Base-by-base conservation (phyloP, 2,329 filamentous ascomycete species). In the Calonectria pseudoreteaudii region DNA sequence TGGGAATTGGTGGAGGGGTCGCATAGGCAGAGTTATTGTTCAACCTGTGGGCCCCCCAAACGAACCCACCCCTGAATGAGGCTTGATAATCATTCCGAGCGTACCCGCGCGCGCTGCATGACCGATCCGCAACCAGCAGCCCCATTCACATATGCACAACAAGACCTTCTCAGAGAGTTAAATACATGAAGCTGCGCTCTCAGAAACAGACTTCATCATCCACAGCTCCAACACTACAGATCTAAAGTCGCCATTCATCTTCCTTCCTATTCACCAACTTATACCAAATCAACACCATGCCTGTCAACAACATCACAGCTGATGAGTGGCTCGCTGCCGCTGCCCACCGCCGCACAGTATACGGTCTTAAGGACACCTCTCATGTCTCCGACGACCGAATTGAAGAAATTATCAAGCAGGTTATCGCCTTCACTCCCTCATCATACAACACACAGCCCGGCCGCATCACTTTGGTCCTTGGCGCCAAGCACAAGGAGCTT, bases 301-400 rank as follows among this genome's bases (percentile, higher is more conserved):
- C 52, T 52, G 26, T 52, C 36, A 28, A 13, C 47, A 58, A 34
- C 66, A 20, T 78, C 71, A 71, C 76, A 60, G 64, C 78, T n/a
- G 72, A 75, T 65, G 75, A 80, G 60, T 81, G 72, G 69, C 78
- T 83, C n/a, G 77, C 76, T n/a, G 80, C 79, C 53, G 77, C 80
- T 38, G 75, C 73, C 58, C 74, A 75, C 68, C 82, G 82, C 31
- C 82, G 83, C 11, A 79, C 78, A 30, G 77, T 82, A 68, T 82
- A 83, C 72, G 74, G 68, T 38, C 76, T 84, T 0, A 78, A 77
- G 34, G 77, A 77, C 31, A 73, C 78, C 10, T 82, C 80, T 11
- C 74, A 78, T 2, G 81, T 83, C 20, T 66, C 82, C 2, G 81
- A 84, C 66, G 72, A 71, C 26, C 79, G 79, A 56, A 80, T 84